These are phyloP conservation scores for Penicillium sclerotiorum DNA, from an alignment of 2,329 filamentous ascomycete genomes.

Conservation along the genomic window DNA sequence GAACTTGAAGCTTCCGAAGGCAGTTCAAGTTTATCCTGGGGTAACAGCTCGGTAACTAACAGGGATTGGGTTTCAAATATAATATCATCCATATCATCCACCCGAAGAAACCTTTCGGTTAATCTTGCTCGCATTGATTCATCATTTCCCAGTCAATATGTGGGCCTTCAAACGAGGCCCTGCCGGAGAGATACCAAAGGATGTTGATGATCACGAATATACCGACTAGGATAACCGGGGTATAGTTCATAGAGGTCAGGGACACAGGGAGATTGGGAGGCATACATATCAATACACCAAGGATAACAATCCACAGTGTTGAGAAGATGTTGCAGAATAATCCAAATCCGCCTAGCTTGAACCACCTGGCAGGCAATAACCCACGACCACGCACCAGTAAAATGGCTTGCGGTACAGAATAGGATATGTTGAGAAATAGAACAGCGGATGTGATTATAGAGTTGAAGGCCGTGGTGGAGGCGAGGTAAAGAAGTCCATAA, in stretches of 20 bases:
- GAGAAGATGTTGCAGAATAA: conserved; percentile 1
- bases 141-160: conserved; percentile 5
- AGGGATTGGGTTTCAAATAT: too few relatives aligned
- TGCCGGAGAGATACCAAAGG: conserved; percentile 2
- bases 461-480: conserved; percentile 7
- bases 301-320: conserved; percentile 3
- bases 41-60: too few relatives aligned
- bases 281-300: conserved; percentile 8
- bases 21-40: too few relatives aligned
- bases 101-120: background rate
- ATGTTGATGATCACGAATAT: background rate
- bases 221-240: conserved; percentile 2
- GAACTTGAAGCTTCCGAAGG: too few relatives aligned
- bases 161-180: conserved; percentile 2
- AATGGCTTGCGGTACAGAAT: conserved; percentile 6
- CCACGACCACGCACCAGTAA: background rate
- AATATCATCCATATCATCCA: too few relatives aligned
- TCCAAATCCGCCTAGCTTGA: conserved; percentile 1
- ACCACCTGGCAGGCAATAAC: conserved; percentile 3
- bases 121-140: background rate
- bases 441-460: conserved; percentile 8
- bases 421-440: conserved; percentile 7
- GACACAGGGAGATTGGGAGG: conserved; percentile 4
- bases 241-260: conserved; percentile 6
- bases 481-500: conserved; percentile 7